Evolutionary conservation across 805 yeast genomes (phyloP).

Genomic region (Cyberlindnera mycetangii): DNA sequence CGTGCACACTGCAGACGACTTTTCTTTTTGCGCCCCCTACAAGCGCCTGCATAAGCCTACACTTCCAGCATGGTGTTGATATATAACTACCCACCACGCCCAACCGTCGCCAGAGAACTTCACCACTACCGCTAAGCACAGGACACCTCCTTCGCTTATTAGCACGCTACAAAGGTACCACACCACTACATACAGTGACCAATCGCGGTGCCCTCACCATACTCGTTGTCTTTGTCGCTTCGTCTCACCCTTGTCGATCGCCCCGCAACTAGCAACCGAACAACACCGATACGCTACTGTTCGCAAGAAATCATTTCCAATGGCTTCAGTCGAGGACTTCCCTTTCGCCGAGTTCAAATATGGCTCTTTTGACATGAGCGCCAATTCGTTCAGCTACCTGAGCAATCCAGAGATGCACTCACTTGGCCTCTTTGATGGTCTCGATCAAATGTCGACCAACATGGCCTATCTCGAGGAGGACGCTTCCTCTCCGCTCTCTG

Average conservation of each 20-base stretch:
- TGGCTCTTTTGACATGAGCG: conserved; percentile 1
- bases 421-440: conserved; percentile 8
- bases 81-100: conserved; percentile 9
- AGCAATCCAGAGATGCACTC: conserved; percentile 1
- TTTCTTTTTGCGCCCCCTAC: conserved; percentile 11
- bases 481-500: background rate
- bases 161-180: no score
- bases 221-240: background rate
- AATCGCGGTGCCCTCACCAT: no score
- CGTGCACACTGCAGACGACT: conserved; percentile 1
- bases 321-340: conserved; percentile 17
- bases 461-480: conserved; percentile 14
- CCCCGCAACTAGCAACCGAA: background rate
- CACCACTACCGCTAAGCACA: background rate
- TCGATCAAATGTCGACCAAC: conserved; percentile 10
- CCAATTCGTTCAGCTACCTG: conserved; percentile 4
- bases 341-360: conserved; percentile 11
- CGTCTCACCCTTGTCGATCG: background rate
- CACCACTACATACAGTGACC: background rate
- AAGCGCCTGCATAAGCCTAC: conserved; percentile 9
- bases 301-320: background rate
- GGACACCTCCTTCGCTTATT: background rate
- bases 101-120: background rate
- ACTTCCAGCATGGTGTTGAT: conserved; percentile 3
- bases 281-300: background rate